Base-by-base conservation (phyloP, 2,329 filamentous ascomycete species). In the Hypoxylon sp. region DNA sequence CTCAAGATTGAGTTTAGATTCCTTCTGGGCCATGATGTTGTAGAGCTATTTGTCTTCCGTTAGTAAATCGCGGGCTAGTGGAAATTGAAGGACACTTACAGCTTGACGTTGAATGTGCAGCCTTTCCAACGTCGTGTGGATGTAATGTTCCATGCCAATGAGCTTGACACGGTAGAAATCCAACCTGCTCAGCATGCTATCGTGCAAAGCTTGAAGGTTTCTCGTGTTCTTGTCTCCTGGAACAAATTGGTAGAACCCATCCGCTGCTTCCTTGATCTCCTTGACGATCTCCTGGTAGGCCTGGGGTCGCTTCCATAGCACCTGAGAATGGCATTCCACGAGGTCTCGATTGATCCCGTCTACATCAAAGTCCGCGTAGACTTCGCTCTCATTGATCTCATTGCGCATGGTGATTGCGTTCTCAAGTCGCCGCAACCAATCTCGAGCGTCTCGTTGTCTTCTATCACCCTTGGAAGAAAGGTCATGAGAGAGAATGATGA, bases 21-120 rank as follows among this genome's bases (percentile, higher is more conserved):
- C 83, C 43, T 82, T 81, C 69, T 86, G 83, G 3, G 82, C 81
- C 65, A 86, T 84, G 67, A 86, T 83, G 67, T 86, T 86, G 68
- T 86, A 86, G 5, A 87, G 71, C 82, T 85, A 48, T 5, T 19
- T 8, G 3, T n/a, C 26, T 19, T 26, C 3, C 8, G 44, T 64
- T 32, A 63, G 45, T 44, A 26, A 30, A 35, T 8, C n/a, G n/a
- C n/a, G n/a, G n/a, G n/a, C n/a, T n/a, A n/a, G n/a, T 21, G 27
- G 25, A 13, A 2, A 23, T n/a, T 7, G 12, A 21, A 7, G 17
- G 21, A 15, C 12, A 72, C 80, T 56, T 69, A 84, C 82, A 46
- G 82, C 82, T 57, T 80, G 79, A 17, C 82, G 74, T 69, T 87
- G 83, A 31, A 86, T 82, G 40, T 82, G 78, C 29, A 87, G 64